Base-by-base conservation (phyloP, 192 early-diverging fungal genomes). In the Chytriomyces sp. region DNA sequence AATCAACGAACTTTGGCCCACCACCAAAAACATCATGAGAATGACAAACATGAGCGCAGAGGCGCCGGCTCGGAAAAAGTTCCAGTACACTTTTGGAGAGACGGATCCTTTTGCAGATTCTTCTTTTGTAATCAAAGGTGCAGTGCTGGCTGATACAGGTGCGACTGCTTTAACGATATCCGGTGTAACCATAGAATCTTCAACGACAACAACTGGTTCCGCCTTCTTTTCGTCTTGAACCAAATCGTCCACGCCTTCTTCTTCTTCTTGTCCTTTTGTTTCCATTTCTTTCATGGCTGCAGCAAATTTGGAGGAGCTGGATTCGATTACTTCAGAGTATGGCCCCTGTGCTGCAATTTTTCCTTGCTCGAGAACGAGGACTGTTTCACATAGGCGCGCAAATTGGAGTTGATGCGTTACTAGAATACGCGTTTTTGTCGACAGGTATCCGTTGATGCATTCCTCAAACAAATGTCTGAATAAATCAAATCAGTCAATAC, bases 41-140 rank as follows among this genome's bases (percentile, higher is more conserved):
- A 81, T 62, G 50, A 81, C 24, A n/a, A 70, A 49, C n/a, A 69
- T 35, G 5, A 48, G 7, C 8, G 64, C 24, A 10, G 73, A 50
- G 9, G 83, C 76, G 7, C 87, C 87, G 16, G 81, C 60, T 5
- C 67, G 57, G 43, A 86, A 80, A 67, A 85, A 88, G 7, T 74
- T 50, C 72, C 69, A 77, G 70, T 88, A 88, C 9, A 77, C 75
- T 10, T 26, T 35, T 26, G 77, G 63, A 0, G 76, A 49, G 44
- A 88, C 80, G 23, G 72, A 68, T 16, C 85, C 87, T 9, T 80
- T 77, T 18, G 75, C 79, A 10, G 24, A 18, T n/a, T 72, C 43
- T 6, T 84, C 82, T 60, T 62, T 61, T 1, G 43, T 7, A 57
- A 59, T 73, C 53, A 62, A 28, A 7, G 71, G 60, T 10, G 60